Evolutionary conservation across 441 rosid genomes (phyloP), one percentile per base, ranked within the genome.

Genomic region (Euphorbia celastroides): DNA sequence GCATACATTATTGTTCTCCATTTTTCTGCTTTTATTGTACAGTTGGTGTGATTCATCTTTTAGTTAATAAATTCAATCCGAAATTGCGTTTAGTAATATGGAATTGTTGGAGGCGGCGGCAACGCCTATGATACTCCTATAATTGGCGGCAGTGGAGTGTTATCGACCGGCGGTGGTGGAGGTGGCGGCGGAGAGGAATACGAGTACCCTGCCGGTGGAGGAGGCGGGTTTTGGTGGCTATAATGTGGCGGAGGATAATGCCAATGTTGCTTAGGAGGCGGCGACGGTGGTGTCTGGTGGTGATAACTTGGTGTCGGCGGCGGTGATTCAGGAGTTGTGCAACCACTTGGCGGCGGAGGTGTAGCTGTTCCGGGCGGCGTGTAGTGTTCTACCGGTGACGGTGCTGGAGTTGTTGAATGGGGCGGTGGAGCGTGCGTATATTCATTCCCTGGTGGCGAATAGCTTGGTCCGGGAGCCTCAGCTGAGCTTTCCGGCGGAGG

Each of bases 71-170:
- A n/a, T n/a, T n/a, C n/a, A n/a, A n/a, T n/a, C 44, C 44, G 13
- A 41, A 41, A 41, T 14, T 46, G 70, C 57, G 50, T 61, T 57
- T 78, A 88, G 75, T 90, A 90, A 76, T 90, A 87, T 25, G 76
- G 82, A 68, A 84, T 78, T 41, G 80, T 57, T 2, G 98, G 93
- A 3, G 98, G 97, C 12, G 85, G 88, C 1, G 88, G 86, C 12
- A 86, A 84, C 2, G 83, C 68, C 65, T 82, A 84, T 32, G 72
- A 70, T 23, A 71, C 68, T 38, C 88, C 88, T 27, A 77, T 11
- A 57, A 70, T 60, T 54, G 88, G 86, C 2, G 88, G 86, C 28
- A 80, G 77, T 62, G 71, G 52, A 12, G 66, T 11, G 27, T 42
- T 42, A 1, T 70, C 75, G 25, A 34, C 25, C 5, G 38, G 51